These are phyloP conservation scores for Petunia secreta DNA, from an alignment of 257 asterid genomes.

Conservation along the genomic window DNA sequence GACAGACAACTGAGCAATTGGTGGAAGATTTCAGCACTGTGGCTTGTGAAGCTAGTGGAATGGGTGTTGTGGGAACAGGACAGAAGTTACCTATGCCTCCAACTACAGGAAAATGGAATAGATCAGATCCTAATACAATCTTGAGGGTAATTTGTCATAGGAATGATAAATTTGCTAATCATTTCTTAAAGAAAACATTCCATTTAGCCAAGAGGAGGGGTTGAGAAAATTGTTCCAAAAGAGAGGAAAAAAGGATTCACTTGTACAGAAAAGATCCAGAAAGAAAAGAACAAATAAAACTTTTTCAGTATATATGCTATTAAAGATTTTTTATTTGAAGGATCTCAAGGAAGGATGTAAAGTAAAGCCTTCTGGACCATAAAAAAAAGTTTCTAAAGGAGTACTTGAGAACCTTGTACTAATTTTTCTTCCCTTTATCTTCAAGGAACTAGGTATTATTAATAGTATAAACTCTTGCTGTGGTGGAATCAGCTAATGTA, in stretches of 20 bases:
- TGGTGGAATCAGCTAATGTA: no score
- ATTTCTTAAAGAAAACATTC: slow-evolving; percentile 75
- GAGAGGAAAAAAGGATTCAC: background rate
- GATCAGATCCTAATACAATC: slow-evolving; percentile 81
- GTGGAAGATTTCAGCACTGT: slow-evolving; percentile 75
- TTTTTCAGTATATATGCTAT: slow-evolving; percentile 16
- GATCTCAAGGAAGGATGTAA: slow-evolving; percentile 7
- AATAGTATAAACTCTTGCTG: no score
- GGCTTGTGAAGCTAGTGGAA: slow-evolving; percentile 76
- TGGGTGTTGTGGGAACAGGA: slow-evolving; percentile 57
- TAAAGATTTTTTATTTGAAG: no score
- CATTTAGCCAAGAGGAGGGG: slow-evolving; percentile 79
- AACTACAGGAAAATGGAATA: slow-evolving; percentile 82
- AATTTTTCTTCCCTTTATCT: no score
- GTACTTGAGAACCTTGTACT: no score
- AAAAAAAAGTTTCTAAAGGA: no score
- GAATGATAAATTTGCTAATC: slow-evolving; percentile 69
- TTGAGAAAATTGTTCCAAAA: slow-evolving; percentile 14
- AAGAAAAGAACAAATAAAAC: background rate
- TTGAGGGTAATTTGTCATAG: slow-evolving; percentile 82
- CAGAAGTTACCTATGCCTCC: slow-evolving; percentile 88
- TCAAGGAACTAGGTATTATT: no score
- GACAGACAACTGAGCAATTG: slow-evolving; percentile 75
- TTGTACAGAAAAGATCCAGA: slow-evolving; percentile 5
- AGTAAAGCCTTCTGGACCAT: slow-evolving; percentile 13